Evolutionary conservation across 805 yeast genomes (phyloP).

Genomic region (Clavispora asparagi): DNA sequence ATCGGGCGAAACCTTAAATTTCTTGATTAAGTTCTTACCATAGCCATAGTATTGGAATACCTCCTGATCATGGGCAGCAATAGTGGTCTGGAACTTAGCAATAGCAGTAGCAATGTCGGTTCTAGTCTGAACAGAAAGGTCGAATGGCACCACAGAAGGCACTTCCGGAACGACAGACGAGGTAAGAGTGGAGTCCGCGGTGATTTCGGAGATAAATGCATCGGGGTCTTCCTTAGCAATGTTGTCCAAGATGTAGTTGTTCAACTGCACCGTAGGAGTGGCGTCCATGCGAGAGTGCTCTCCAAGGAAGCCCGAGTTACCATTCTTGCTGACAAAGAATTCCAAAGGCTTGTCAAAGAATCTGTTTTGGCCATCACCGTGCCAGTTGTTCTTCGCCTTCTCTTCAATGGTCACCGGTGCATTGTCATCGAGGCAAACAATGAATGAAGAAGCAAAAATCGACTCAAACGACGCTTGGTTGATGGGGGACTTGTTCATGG

Average conservation of each 20-base stretch:
- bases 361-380: conserved; percentile 90
- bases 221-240: conserved; percentile 44
- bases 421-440: conserved; percentile 71
- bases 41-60: conserved; percentile 78
- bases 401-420: conserved; percentile 76
- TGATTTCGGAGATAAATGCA: conserved; percentile 23
- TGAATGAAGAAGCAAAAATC: conserved; percentile 74
- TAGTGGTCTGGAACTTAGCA: conserved; percentile 50
- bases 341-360: conserved; percentile 90
- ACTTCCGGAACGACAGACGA: conserved; percentile 12
- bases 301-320: conserved; percentile 87
- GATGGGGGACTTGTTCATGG: conserved; percentile 53
- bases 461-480: conserved; percentile 59
- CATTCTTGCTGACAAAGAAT: conserved; percentile 75
- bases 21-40: conserved; percentile 83
- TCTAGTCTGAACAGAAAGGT: conserved; percentile 48
- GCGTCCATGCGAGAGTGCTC: conserved; percentile 99
- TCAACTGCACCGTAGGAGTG: conserved; percentile 85
- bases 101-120: conserved; percentile 52
- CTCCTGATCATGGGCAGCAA: conserved; percentile 64
- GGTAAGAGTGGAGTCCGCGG: conserved; percentile 7
- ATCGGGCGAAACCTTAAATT: conserved; percentile 85
- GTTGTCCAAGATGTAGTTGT: conserved; percentile 64
- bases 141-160: conserved; percentile 44
- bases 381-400: conserved; percentile 84